Percentiles rank a stretch among this genome's conserved stretches.
Conservation (phyloP, 2,329 filamentous ascomycete species). For the Phaeoacremonium minimum region DNA sequence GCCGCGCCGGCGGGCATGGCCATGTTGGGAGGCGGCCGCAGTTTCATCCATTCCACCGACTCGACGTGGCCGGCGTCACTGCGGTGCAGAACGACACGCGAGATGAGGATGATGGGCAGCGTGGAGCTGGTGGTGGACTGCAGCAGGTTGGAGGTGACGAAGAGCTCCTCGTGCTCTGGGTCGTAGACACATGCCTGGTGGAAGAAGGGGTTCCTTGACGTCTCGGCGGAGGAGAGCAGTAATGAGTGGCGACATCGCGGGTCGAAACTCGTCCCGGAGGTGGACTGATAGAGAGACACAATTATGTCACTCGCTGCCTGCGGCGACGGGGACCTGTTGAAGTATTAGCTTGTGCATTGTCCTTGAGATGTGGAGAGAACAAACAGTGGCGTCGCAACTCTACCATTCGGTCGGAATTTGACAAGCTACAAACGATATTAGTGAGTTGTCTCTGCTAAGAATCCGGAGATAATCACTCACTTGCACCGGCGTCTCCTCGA, state of each 20-base stretch:
- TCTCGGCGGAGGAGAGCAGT: conserved; percentile 32
- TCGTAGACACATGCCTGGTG: conserved; percentile 38
- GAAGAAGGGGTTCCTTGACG: conserved; percentile 40
- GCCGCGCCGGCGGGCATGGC: conserved; percentile 58
- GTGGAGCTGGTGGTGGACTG: conserved; percentile 27
- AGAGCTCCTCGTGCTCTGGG: conserved; percentile 34
- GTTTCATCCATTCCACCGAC: conserved; percentile 32
- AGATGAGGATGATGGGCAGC: conserved; percentile 39
- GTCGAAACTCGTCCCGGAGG: conserved; percentile 28
- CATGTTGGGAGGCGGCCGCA: conserved; percentile 35
- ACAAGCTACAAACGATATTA: conserved; percentile 4
- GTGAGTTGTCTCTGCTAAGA: conserved; percentile 1
- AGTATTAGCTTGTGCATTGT: too few species aligned
- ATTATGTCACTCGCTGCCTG: too few species aligned
- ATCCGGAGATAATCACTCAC: too few species aligned
- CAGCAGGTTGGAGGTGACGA: conserved; percentile 38
- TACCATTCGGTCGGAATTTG: conserved; percentile 5
- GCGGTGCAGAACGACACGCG: conserved; percentile 29
- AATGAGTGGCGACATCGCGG: conserved; percentile 28
- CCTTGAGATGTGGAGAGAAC: too few species aligned
- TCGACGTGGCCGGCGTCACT: conserved; percentile 18
- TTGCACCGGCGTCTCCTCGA: conserved; percentile 73
- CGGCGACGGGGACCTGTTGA: too few species aligned
- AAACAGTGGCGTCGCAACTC: conserved; percentile 5
- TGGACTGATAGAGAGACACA: conserved; percentile 30